Conservation (phyloP, 352 stramenopile species). For the Peronosclerospora sorghi region DNA sequence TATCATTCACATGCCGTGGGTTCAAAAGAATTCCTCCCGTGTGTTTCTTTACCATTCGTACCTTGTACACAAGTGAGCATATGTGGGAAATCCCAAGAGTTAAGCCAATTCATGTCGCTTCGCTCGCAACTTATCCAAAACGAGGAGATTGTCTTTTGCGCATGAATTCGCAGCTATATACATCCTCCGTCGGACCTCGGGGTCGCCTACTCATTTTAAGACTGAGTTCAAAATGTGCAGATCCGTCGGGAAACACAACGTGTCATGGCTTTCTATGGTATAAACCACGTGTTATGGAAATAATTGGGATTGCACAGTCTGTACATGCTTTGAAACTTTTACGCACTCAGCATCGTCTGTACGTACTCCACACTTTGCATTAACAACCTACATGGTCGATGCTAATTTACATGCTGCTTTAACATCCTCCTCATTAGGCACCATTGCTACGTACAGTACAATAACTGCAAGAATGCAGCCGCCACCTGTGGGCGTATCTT, state of each 20-base stretch:
- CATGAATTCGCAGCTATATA: constrained; percentile 84
- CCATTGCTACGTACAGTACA: too few species aligned
- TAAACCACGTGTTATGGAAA: too few species aligned
- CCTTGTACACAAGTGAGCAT: constrained; percentile 86
- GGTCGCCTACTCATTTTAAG: constrained; percentile 80
- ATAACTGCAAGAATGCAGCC: too few species aligned
- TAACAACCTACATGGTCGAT: too few species aligned
- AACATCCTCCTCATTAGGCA: too few species aligned
- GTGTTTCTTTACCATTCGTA: constrained; percentile 20
- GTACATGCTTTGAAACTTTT: too few species aligned
- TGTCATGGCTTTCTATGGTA: constrained; percentile 42
- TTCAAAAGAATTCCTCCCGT: too few species aligned
- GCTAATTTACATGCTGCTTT: too few species aligned
- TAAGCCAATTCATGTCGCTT: constrained; percentile 84
- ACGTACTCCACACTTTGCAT: too few species aligned
- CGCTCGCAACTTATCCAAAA: constrained; percentile 79
- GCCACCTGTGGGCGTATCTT: too few species aligned
- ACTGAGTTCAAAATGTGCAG: constrained; percentile 86
- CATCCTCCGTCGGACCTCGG: constrained; percentile 78
- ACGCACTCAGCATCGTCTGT: too few species aligned
- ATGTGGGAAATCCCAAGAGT: constrained; percentile 85
- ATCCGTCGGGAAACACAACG: constrained; percentile 69
- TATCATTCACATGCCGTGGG: neutral
- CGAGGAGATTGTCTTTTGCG: constrained; percentile 54
- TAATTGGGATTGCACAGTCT: too few species aligned